phyloP scores from a whole-genome alignment of 352 stramenopile species.

The Phytopythium chamaehyphon region DNA sequence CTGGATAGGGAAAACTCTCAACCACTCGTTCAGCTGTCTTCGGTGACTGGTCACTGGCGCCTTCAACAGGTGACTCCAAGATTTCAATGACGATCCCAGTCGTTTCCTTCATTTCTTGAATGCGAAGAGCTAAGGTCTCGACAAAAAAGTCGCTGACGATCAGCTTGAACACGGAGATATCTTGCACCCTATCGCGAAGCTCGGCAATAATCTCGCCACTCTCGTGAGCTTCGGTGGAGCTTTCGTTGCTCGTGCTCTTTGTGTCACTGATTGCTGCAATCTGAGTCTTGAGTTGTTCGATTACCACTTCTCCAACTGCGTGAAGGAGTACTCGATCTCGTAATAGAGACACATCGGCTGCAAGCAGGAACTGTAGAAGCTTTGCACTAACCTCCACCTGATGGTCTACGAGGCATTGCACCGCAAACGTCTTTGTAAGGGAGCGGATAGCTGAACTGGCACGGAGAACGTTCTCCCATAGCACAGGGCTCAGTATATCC shows the following conservation, averaged over 20 bases:
- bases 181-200: constrained; percentile 38
- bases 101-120: constrained; percentile 19
- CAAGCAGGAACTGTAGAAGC: constrained; percentile 51
- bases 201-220: constrained; percentile 27
- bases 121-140: constrained; percentile 27
- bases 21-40: constrained; percentile 18
- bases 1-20: constrained; percentile 41
- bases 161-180: constrained; percentile 47
- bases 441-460: constrained; percentile 69
- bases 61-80: constrained; percentile 19
- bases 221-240: constrained; percentile 15
- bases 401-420: constrained; percentile 66
- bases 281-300: constrained; percentile 43
- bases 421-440: constrained; percentile 57
- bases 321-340: constrained; percentile 75
- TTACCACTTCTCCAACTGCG: constrained; percentile 51
- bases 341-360: constrained; percentile 59
- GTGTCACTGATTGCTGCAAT: constrained; percentile 19
- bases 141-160: constrained; percentile 70
- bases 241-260: constrained; percentile 8
- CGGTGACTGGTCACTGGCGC: constrained; percentile 13
- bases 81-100: constrained; percentile 29
- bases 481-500: constrained; percentile 31
- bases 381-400: constrained; percentile 47
- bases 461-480: constrained; percentile 74